Percentiles rank a stretch among this genome's conserved stretches.
Evolutionary conservation across 495 filamentous ascomycete genomes (phyloP).

Genomic region (Hyaloscypha variabilis): DNA sequence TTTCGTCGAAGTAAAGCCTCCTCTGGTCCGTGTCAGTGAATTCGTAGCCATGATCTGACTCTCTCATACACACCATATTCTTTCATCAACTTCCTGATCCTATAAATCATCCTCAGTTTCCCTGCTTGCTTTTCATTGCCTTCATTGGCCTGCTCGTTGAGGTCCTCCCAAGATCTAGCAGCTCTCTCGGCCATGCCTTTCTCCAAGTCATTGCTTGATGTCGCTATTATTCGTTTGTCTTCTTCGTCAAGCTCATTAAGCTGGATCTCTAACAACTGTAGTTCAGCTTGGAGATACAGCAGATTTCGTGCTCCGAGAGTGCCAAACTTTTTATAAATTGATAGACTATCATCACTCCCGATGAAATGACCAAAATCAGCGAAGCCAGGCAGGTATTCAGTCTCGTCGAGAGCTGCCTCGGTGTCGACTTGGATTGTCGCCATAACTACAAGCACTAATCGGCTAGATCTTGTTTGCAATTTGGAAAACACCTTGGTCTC

Average conservation of each 20-base stretch:
- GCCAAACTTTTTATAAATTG: conserved; percentile 33
- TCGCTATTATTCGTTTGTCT: background rate
- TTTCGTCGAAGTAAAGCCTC: conserved; percentile 9
- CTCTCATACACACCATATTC: background rate
- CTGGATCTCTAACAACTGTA: conserved; percentile 13
- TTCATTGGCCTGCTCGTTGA: conserved; percentile 29
- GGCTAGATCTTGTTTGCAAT: background rate
- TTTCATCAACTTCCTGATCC: conserved; percentile 5
- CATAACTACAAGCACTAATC: background rate
- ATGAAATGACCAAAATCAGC: conserved; percentile 8
- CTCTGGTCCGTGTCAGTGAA: background rate
- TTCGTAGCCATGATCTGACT: background rate
- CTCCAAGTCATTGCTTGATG: background rate
- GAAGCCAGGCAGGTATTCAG: conserved; percentile 5
- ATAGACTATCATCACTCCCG: conserved; percentile 12
- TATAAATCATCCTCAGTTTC: conserved; percentile 7
- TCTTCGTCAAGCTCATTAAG: background rate
- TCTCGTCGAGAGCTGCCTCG: background rate
- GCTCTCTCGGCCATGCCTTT: background rate
- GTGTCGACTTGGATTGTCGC: background rate
- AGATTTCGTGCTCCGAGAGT: conserved; percentile 34
- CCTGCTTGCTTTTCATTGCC: conserved; percentile 5
- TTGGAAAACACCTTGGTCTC: too few species aligned
- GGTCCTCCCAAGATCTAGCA: conserved; percentile 7
- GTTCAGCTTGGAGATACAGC: conserved; percentile 36